phyloP scores from a whole-genome alignment of 805 yeast species.

The Kodamaea fukazawae region DNA sequence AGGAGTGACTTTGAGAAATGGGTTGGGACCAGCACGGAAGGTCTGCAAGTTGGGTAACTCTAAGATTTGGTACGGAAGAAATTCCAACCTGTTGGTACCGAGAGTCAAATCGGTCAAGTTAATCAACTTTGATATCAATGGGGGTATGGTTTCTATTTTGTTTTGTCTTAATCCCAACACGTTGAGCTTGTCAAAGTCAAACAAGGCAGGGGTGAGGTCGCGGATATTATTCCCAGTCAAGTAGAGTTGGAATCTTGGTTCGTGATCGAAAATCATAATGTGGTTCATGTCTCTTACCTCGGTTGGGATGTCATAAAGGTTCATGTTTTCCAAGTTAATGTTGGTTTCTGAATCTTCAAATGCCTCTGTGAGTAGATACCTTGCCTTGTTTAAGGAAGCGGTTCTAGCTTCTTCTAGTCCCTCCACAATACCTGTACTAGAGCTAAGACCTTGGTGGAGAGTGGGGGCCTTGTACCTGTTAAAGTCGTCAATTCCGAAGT shows the following conservation, averaged over 20 bases:
- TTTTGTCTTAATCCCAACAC: slow-evolving; percentile 55
- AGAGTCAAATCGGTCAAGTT: slow-evolving; percentile 51
- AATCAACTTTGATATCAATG: slow-evolving; percentile 16
- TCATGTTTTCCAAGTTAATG: slow-evolving; percentile 48
- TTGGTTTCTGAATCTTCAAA: slow-evolving; percentile 47
- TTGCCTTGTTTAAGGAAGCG: slow-evolving; percentile 28
- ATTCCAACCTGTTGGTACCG: slow-evolving; percentile 49
- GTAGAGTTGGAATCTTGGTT: slow-evolving; percentile 40
- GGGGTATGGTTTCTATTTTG: slow-evolving; percentile 19
- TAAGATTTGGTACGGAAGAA: slow-evolving; percentile 54
- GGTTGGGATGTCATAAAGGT: slow-evolving; percentile 50
- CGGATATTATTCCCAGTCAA: slow-evolving; percentile 49
- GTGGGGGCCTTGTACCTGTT: slow-evolving; percentile 34
- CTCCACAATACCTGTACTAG: slow-evolving; percentile 22
- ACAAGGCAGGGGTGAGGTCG: slow-evolving; percentile 48
- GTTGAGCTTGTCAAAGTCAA: slow-evolving; percentile 48
- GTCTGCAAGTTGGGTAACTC: slow-evolving; percentile 40
- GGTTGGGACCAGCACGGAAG: slow-evolving; percentile 58
- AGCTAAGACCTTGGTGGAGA: slow-evolving; percentile 27
- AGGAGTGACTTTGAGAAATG: slow-evolving; percentile 27
- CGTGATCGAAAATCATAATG: slow-evolving; percentile 42
- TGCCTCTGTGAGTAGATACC: slow-evolving; percentile 40
- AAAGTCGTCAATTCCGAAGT: slow-evolving; percentile 52
- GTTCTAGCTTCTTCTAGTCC: slow-evolving; percentile 20
- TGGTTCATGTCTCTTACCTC: slow-evolving; percentile 57